A percentile compares a stretch with the other conserved stretches of the same genome.
phyloP scores from a whole-genome alignment of 306 rosid species.

The Nissolia schottii region DNA sequence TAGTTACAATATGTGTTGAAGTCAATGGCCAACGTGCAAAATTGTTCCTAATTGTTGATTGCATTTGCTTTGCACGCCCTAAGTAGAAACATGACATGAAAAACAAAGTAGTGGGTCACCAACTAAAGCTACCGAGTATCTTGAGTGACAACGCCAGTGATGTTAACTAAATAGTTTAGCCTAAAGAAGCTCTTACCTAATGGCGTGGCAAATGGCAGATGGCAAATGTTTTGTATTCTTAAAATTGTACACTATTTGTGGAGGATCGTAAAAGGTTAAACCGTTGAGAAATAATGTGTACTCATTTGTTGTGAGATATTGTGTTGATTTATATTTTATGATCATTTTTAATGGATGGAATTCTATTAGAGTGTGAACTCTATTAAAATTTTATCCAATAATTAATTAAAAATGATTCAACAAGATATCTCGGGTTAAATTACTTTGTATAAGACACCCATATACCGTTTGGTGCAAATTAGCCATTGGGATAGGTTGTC shows the following conservation, averaged over 20 bases:
- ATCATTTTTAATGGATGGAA: too few species aligned
- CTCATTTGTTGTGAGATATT: too few species aligned
- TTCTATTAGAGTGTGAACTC: too few species aligned
- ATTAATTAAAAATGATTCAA: too few species aligned
- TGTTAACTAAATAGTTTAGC: background rate
- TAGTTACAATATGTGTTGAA: background rate
- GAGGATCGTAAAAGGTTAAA: background rate
- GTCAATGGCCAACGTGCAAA: background rate
- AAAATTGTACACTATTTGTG: background rate
- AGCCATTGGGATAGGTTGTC: background rate
- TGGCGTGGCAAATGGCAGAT: background rate
- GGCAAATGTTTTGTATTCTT: background rate
- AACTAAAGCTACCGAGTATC: background rate
- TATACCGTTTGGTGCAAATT: background rate
- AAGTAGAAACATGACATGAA: background rate
- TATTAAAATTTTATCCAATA: too few species aligned
- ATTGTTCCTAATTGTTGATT: background rate
- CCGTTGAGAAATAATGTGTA: too few species aligned
- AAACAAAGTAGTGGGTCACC: background rate
- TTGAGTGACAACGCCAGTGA: background rate
- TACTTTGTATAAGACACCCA: too few species aligned
- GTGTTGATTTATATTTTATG: too few species aligned
- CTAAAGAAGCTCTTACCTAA: background rate
- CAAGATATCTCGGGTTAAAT: too few species aligned
- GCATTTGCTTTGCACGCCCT: too few species aligned